Percentiles rank a stretch among this genome's conserved stretches.
These are phyloP conservation scores for Hericium rajendrae DNA, from an alignment of 768 basidiomycete genomes.

Conservation along the genomic window DNA sequence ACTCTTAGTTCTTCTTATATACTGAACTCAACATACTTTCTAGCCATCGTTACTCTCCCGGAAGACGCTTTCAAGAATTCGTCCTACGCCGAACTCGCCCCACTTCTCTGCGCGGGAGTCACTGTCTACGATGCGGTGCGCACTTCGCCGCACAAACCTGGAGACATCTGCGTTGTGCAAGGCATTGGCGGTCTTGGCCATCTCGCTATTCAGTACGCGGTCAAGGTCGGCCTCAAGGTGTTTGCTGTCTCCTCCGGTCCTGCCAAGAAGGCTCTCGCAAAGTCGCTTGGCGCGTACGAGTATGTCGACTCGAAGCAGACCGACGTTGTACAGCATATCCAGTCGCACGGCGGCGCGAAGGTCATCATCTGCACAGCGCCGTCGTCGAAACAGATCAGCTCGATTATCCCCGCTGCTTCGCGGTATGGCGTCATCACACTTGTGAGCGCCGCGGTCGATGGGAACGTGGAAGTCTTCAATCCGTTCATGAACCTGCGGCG, in stretches of 20 bases:
- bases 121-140: constrained; percentile 19
- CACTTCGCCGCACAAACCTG: constrained; percentile 12
- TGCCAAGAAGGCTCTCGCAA: constrained; percentile 19
- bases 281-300: constrained; percentile 20
- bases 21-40: neutral
- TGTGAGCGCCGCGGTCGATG: constrained; percentile 6
- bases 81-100: constrained; percentile 8
- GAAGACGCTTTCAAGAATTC: constrained; percentile 9
- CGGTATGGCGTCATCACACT: constrained; percentile 4
- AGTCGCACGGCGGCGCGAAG: constrained; percentile 23
- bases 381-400: neutral
- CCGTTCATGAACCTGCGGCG: constrained; percentile 7
- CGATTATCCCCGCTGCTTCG: neutral
- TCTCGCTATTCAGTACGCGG: constrained; percentile 19
- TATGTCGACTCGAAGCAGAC: constrained; percentile 18
- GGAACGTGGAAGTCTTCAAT: constrained; percentile 3
- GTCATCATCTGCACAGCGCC: constrained; percentile 19
- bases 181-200: constrained; percentile 21
- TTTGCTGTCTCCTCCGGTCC: constrained; percentile 18
- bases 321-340: constrained; percentile 15
- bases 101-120: constrained; percentile 19
- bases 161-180: constrained; percentile 23
- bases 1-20: too few species aligned
- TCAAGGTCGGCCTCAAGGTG: constrained; percentile 19
- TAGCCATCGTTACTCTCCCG: constrained; percentile 8